These are phyloP conservation scores for Picea sitchensis DNA, from an alignment of 75 land plant species.

Conservation along the genomic window DNA sequence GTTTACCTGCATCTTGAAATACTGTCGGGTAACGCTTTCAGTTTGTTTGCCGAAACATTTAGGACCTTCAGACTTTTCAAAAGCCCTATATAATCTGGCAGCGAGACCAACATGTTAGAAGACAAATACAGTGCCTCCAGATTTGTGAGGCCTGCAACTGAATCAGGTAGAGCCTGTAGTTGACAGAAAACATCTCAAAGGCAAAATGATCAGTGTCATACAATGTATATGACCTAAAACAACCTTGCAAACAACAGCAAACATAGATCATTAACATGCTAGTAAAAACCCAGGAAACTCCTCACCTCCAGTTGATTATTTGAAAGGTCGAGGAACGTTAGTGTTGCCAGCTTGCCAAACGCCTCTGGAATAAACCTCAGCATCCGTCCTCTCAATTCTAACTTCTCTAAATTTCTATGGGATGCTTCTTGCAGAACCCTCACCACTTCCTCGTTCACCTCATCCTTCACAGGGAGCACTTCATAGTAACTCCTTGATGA, in stretches of 20 bases:
- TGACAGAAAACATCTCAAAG: no score
- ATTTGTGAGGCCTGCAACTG: conserved; percentile 64
- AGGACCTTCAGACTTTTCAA: conserved; percentile 61
- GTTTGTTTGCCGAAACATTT: conserved; percentile 65
- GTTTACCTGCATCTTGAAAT: conserved; percentile 82
- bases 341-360: conserved; percentile 48
- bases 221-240: not conserved
- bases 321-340: conserved; percentile 54
- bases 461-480: conserved; percentile 1
- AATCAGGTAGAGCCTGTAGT: conserved; percentile 71
- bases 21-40: conserved; percentile 67
- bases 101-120: conserved; percentile 44
- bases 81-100: conserved; percentile 94
- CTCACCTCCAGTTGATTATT: conserved; percentile 70
- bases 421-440: conserved; percentile 32
- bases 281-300: not conserved
- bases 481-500: not conserved
- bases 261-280: not conserved
- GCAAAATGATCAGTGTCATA: no score
- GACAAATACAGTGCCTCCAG: conserved; percentile 61
- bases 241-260: conserved; percentile 1
- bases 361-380: conserved; percentile 69
- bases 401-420: conserved; percentile 31
- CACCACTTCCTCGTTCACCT: conserved; percentile 53
- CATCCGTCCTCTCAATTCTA: conserved; percentile 48